Evolutionary conservation across 2,329 filamentous ascomycete genomes (phyloP), one percentile per base, ranked within the genome.

Genomic region (Lachnellula cervina): DNA sequence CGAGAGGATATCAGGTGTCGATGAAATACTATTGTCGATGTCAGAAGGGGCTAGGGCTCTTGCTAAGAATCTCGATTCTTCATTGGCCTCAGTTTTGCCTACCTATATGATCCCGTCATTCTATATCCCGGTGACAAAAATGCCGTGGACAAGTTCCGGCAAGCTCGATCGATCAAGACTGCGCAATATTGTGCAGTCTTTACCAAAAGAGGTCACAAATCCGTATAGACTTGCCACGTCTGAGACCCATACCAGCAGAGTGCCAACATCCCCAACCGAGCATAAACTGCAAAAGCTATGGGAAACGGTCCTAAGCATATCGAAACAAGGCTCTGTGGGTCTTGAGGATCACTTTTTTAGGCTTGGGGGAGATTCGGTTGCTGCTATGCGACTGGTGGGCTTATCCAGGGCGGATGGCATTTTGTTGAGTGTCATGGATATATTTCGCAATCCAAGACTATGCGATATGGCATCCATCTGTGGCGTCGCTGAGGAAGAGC

Each of bases 291-390:
- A 56, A 16, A 47, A 23, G 6, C 46, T 62, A 11, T 62, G 55
- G 57, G 53, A 46, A 19, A 28, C 16, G 11, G 47, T 61, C 11
- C 46, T 61, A 14, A 47, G 38, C 35, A 28, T 49, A 47, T 23
- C 46, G 7, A 16, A 52, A 21, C 40, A 32, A 19, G 19, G 21
- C 16, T 68, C 65, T 0, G 43, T 57, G 47, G 54, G 52, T 44
- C 37, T 62, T 0, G 66, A 65, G 4, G 72, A 74, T 56, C 73
- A 69, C 52, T 78, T 78, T 65, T 76, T 78, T 43, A 67, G 70
- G 19, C 64, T 77, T 4, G 76, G 76, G 13, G 76, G 76, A 17
- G 75, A 78, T 50, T 77, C 75, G 0, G 11, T 44, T 14, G 13
- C 17, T 44, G 11, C 19, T 25, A 40, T 78, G 73, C 40, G 44